These are phyloP conservation scores for Sporothrix euskadiensis DNA, from an alignment of 2,329 filamentous ascomycete species.

Conservation along the genomic window DNA sequence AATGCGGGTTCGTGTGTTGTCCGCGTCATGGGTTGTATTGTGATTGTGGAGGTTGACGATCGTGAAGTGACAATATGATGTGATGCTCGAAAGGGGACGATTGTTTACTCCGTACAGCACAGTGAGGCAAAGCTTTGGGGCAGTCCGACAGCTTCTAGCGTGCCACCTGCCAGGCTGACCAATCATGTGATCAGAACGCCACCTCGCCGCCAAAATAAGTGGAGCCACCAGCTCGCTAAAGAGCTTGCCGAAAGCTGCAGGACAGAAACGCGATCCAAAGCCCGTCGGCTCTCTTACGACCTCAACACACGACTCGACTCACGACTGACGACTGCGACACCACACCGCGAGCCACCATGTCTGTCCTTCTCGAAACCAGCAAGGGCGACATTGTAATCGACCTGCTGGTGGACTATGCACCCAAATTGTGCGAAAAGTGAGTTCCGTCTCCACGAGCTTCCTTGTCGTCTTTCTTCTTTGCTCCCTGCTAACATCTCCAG, in stretches of 20 bases:
- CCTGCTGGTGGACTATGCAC: constrained; percentile 82
- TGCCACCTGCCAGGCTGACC: background rate
- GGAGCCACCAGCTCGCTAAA: background rate
- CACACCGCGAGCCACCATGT: constrained; percentile 59
- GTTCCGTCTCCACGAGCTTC: constrained; percentile 40
- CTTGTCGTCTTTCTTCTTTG: background rate
- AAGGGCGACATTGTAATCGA: constrained; percentile 94
- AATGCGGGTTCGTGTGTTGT: background rate
- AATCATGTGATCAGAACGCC: background rate
- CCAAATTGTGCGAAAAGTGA: constrained; percentile 93
- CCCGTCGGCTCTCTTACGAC: background rate
- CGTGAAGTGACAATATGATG: background rate
- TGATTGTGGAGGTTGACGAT: background rate
- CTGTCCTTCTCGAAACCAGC: constrained; percentile 89
- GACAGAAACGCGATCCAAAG: background rate
- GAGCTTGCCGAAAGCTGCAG: constrained; percentile 10
- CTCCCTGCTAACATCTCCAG: constrained; percentile 51
- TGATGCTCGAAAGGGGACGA: background rate
- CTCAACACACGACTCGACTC: background rate
- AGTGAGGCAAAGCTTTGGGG: background rate
- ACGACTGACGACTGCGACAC: background rate
- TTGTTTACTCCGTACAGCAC: background rate
- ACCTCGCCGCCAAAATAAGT: background rate
- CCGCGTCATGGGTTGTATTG: background rate
- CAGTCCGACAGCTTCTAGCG: background rate